Evolutionary conservation across 2,329 filamentous ascomycete species (phyloP).

Genomic region (Penicillium sp.): DNA sequence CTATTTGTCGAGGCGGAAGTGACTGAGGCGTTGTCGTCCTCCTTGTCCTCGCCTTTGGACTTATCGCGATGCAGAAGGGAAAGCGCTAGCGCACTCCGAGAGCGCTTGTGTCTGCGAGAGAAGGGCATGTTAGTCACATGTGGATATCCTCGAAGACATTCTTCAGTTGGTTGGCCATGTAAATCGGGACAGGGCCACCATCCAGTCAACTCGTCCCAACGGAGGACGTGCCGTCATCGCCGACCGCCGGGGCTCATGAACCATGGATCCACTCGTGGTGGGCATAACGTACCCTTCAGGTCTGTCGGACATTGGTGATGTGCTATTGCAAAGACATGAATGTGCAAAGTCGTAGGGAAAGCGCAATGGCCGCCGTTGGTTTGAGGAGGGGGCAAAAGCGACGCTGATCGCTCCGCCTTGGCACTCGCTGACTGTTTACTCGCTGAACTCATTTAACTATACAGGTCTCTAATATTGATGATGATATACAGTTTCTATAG

Average conservation of each 20-base stretch:
- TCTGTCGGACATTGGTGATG: slow-evolving; percentile 19
- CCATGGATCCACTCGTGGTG: slow-evolving; percentile 11
- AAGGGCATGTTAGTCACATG: slow-evolving; percentile 29
- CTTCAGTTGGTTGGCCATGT: not conserved
- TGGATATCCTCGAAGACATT: not conserved
- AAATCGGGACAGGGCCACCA: not conserved
- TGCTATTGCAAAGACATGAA: slow-evolving; percentile 4
- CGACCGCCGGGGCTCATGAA: slow-evolving; percentile 2
- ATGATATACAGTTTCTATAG: not conserved
- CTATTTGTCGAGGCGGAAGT: slow-evolving; percentile 27
- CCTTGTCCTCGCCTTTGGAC: slow-evolving; percentile 43
- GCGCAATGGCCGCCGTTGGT: not conserved
- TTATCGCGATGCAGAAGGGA: slow-evolving; percentile 53
- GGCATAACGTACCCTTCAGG: slow-evolving; percentile 22
- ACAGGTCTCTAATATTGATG: not conserved
- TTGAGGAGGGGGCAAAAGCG: slow-evolving; percentile 2
- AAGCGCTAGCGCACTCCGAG: slow-evolving; percentile 52
- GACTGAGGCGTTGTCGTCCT: slow-evolving; percentile 25
- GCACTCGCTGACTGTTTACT: slow-evolving; percentile 2
- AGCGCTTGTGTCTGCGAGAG: slow-evolving; percentile 48
- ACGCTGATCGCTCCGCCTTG: slow-evolving; percentile 15
- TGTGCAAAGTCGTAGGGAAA: not conserved
- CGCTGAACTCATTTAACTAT: not conserved
- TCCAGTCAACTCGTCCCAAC: not conserved
- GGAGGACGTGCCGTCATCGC: slow-evolving; percentile 3